A percentile compares a stretch with the other conserved stretches of the same genome.
Evolutionary conservation across 345 rosid species (phyloP).

Genomic region (Erucastrum elatum): DNA sequence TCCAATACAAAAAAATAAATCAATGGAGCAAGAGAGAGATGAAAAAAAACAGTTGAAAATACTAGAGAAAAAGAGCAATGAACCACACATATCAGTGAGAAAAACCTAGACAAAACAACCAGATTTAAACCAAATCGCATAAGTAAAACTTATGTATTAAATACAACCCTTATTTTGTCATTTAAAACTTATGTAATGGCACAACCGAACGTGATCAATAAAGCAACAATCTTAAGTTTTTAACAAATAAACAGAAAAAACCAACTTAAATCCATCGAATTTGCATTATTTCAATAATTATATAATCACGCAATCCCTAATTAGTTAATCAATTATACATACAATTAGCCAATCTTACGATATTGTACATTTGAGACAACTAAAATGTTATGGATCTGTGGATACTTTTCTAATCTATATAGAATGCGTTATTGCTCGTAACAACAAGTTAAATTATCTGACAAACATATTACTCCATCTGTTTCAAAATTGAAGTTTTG

Average conservation of each 20-base stretch:
- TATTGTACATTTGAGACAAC: slow-evolving; percentile 2
- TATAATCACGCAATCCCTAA: background rate
- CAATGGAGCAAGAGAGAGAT: background rate
- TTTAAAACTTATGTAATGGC: background rate
- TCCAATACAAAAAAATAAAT: background rate
- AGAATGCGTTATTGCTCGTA: slow-evolving; percentile 12
- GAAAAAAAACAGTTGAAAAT: background rate
- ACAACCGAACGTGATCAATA: slow-evolving; percentile 25
- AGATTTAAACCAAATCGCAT: background rate
- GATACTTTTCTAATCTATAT: slow-evolving; percentile 7
- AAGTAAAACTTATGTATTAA: background rate
- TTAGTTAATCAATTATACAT: slow-evolving; percentile 24
- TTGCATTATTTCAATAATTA: background rate
- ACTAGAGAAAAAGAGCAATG: background rate
- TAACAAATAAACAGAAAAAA: slow-evolving; percentile 7
- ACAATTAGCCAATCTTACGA: slow-evolving; percentile 19
- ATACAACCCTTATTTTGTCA: background rate
- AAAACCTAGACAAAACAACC: background rate
- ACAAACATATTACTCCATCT: background rate
- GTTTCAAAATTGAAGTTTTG: no score
- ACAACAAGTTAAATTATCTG: slow-evolving; percentile 3
- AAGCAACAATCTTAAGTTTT: background rate
- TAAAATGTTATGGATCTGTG: slow-evolving; percentile 11
- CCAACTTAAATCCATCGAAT: slow-evolving; percentile 28
- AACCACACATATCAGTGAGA: background rate